A percentile compares a stretch with the other conserved stretches of the same genome.
phyloP scores from a whole-genome alignment of 106 monocot species.

The Dendrobium chrysotoxum region DNA sequence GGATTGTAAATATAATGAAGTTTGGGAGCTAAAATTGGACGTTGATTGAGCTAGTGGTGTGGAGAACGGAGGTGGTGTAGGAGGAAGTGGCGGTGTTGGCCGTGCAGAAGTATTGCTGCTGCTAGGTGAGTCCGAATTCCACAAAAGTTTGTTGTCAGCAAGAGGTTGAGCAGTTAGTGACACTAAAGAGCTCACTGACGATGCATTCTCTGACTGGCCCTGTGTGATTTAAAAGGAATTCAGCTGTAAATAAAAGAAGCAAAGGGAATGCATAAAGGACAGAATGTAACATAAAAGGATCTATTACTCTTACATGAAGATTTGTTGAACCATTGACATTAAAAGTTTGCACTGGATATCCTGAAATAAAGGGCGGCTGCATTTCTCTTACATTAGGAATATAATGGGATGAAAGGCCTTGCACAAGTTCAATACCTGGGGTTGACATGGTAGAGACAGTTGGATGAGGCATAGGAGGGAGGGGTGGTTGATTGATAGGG shows the following conservation, averaged over 20 bases:
- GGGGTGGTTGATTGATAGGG: constrained; percentile 61
- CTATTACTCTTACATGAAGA: constrained; percentile 30
- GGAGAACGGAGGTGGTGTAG: constrained; percentile 62
- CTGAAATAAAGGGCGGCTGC: constrained; percentile 57
- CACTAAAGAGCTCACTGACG: constrained; percentile 22
- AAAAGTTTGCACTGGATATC: constrained; percentile 53
- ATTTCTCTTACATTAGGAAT: constrained; percentile 41
- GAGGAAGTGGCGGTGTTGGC: constrained; percentile 64
- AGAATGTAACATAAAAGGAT: not conserved
- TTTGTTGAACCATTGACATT: constrained; percentile 35
- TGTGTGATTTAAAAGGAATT: constrained; percentile 17
- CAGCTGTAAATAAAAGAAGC: not conserved
- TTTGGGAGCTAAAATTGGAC: constrained; percentile 39
- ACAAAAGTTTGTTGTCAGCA: constrained; percentile 40
- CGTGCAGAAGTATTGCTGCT: constrained; percentile 31
- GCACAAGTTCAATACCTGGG: constrained; percentile 31
- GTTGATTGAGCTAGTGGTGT: constrained; percentile 34
- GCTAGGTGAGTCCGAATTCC: constrained; percentile 34
- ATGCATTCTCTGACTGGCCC: constrained; percentile 46
- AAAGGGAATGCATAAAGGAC: not conserved
- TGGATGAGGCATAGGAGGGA: constrained; percentile 85
- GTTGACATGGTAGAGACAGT: constrained; percentile 24
- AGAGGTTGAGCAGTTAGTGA: constrained; percentile 24
- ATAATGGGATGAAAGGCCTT: constrained; percentile 26
- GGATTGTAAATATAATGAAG: constrained; percentile 28